A percentile compares a stretch with the other conserved stretches of the same genome.
These are phyloP conservation scores for Aspergillus sp. DNA, from an alignment of 2,329 filamentous ascomycete species.

Conservation along the genomic window DNA sequence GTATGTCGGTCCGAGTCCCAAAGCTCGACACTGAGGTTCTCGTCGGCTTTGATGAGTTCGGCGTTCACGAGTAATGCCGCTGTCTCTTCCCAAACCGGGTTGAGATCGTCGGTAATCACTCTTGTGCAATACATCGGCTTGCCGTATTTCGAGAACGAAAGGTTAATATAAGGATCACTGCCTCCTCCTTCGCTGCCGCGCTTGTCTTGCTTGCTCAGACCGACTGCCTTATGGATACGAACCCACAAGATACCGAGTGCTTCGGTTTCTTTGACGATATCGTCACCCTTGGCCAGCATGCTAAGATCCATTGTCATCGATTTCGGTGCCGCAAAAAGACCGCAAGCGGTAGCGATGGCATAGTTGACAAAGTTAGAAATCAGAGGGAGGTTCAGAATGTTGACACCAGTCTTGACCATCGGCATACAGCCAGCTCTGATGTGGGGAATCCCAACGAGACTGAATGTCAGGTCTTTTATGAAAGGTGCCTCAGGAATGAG, in stretches of 20 bases:
- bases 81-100: constrained; percentile 89
- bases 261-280: constrained; percentile 82
- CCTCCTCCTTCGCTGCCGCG: constrained; percentile 83
- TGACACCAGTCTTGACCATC: constrained; percentile 88
- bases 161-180: constrained; percentile 92
- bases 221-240: constrained; percentile 83
- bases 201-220: constrained; percentile 87
- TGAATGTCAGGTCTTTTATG: constrained; percentile 88
- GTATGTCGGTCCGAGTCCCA: constrained; percentile 96
- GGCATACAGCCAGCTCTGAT: constrained; percentile 88
- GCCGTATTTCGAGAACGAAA: constrained; percentile 93
- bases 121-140: constrained; percentile 98
- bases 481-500: constrained; percentile 91
- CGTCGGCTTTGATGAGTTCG: constrained; percentile 89
- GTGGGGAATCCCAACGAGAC: constrained; percentile 90
- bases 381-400: constrained; percentile 86
- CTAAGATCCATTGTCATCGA: constrained; percentile 89
- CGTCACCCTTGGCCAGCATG: constrained; percentile 88
- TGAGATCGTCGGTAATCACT: constrained; percentile 91
- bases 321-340: constrained; percentile 93
- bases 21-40: constrained; percentile 89
- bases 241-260: constrained; percentile 91
- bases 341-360: constrained; percentile 82
- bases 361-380: constrained; percentile 98
- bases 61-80: constrained; percentile 83